A percentile compares a stretch with the other conserved stretches of the same genome.
phyloP scores from a whole-genome alignment of 2,329 filamentous ascomycete genomes.

The Xylariaceae sp. region DNA sequence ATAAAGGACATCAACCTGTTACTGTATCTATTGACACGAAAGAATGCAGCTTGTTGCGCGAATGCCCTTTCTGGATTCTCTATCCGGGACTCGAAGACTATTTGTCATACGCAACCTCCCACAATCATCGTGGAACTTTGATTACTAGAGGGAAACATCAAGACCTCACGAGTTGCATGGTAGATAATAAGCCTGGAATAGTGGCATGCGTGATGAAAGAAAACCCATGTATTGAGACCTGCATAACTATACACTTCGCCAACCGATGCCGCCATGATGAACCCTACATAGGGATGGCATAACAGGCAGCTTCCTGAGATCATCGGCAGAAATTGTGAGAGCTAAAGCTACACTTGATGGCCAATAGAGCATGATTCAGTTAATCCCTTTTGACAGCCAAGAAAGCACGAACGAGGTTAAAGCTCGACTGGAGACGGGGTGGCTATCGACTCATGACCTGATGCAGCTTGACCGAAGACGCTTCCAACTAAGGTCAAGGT shows the following conservation, averaged over 20 bases:
- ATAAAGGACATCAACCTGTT: no score
- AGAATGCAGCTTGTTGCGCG: no score
- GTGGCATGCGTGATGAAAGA: neutral
- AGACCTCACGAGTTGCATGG: neutral
- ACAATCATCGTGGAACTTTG: neutral
- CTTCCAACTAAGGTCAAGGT: neutral
- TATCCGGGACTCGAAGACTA: no score
- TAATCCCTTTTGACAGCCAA: neutral
- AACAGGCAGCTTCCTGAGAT: neutral
- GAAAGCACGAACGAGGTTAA: neutral
- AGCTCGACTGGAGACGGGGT: neutral
- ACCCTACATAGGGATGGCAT: conserved; percentile 3
- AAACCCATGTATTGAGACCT: conserved; percentile 6
- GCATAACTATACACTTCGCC: conserved; percentile 9
- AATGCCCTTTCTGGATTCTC: no score
- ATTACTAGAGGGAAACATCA: neutral
- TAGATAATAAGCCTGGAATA: neutral
- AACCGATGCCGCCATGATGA: neutral
- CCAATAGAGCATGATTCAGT: conserved; percentile 13
- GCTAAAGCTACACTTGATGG: conserved; percentile 4
- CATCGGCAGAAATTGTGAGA: neutral
- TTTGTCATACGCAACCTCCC: neutral
- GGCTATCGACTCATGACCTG: conserved; percentile 12
- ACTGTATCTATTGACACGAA: no score
- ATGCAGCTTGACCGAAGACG: conserved; percentile 1